Evolutionary conservation across 2,329 filamentous ascomycete genomes (phyloP), one percentile per base, ranked within the genome.

Genomic region (Metarhizium rileyi): DNA sequence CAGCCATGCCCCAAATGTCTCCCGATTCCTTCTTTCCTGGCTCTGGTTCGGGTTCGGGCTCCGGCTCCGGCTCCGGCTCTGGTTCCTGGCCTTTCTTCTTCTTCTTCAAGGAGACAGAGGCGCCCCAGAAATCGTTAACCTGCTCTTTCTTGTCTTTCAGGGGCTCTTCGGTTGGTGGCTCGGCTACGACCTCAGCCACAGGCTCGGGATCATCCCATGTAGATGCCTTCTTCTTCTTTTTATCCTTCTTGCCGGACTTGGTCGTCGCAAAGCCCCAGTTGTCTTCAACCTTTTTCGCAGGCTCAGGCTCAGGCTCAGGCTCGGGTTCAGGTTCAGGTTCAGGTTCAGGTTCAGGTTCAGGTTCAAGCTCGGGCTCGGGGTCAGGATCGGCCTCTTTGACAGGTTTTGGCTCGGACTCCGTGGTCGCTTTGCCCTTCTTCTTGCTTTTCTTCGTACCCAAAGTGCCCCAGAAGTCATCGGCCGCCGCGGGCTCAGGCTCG

Each of bases 341-440:
- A n/a, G 58, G 55, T 20, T 63, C 62, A 3, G 58, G 53, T 41
- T 58, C 57, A 10, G 57, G 54, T 28, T 63, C 61, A 9, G 56
- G 55, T n/a, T 57, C 41, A 42, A 33, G 47, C 41, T 44, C 51
- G 27, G 36, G 45, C 23, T 48, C 50, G 14, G 49, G 26, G 22
- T 52, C 50, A 23, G n/a, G n/a, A n/a, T n/a, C n/a, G n/a, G n/a
- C n/a, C n/a, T n/a, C n/a, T n/a, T n/a, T n/a, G n/a, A n/a, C n/a
- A n/a, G n/a, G n/a, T n/a, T n/a, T n/a, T n/a, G n/a, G n/a, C n/a
- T n/a, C n/a, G n/a, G n/a, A n/a, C n/a, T n/a, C n/a, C n/a, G 28
- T 18, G 20, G 30, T 20, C 20, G 46, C 52, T 49, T 61, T 68
- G 53, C 71, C 71, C 57, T 74, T 74, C 56, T 61, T 62, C 49